Conservation (phyloP, 2,329 filamentous ascomycete genomes). For the Ceratocystis alfenasii region DNA sequence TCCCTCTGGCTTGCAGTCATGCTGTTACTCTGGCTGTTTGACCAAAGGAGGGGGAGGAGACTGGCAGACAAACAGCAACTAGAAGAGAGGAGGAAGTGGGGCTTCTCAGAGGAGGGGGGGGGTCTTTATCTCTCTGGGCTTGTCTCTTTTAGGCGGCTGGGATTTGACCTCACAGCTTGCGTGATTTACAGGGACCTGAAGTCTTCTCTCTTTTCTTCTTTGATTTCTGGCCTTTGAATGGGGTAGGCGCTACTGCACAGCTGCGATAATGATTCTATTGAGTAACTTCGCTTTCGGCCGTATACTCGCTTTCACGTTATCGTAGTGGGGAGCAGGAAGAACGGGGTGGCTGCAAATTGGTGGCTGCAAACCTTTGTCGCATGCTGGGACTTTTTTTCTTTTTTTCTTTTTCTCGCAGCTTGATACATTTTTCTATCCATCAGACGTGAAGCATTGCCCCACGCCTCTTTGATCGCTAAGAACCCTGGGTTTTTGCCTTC, state of each 20-base stretch:
- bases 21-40: neutral
- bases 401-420: neutral
- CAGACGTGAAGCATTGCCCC: too few relatives aligned
- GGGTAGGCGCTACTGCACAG: neutral
- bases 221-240: neutral
- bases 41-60: neutral
- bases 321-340: too few relatives aligned
- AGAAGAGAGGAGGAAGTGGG: neutral
- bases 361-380: too few relatives aligned
- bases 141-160: neutral
- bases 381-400: neutral
- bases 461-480: too few relatives aligned
- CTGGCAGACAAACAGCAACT: neutral
- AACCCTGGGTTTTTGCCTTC: neutral
- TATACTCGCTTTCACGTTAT: too few relatives aligned
- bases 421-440: neutral
- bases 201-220: too few relatives aligned
- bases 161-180: neutral
- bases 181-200: slow-evolving; percentile 5
- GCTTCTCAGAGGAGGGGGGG: neutral
- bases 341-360: too few relatives aligned
- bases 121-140: neutral
- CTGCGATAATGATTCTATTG: neutral
- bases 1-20: neutral
- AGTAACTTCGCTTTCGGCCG: too few relatives aligned